phyloP scores from a whole-genome alignment of 345 rosid genomes.

The Moringa oleifera region DNA sequence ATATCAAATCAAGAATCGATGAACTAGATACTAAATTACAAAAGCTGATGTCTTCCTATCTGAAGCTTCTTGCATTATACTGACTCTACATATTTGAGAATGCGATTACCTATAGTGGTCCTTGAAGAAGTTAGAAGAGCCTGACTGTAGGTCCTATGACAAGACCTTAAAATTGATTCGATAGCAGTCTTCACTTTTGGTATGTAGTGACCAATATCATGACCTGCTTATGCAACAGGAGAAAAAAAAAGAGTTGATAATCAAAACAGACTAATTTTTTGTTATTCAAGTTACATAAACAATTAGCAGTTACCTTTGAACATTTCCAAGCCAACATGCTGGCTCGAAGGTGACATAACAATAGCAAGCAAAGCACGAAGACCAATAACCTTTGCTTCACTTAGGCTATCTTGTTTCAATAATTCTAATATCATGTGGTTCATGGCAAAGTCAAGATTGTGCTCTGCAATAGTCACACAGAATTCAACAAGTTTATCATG shows the following conservation, averaged over 20 bases:
- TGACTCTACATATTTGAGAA: slow-evolving; percentile 4
- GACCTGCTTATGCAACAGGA: slow-evolving; percentile 47
- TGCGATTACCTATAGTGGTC: slow-evolving; percentile 66
- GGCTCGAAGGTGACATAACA: slow-evolving; percentile 86
- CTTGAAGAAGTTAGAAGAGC: slow-evolving; percentile 93
- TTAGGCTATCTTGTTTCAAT: slow-evolving; percentile 89
- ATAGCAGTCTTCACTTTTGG: slow-evolving; percentile 98
- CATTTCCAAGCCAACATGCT: slow-evolving; percentile 81
- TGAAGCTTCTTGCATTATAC: slow-evolving; percentile 6
- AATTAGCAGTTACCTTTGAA: slow-evolving; percentile 56
- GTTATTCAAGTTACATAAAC: slow-evolving; percentile 14
- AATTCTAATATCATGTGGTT: slow-evolving; percentile 96
- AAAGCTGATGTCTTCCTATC: neutral
- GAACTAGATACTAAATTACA: too few relatives aligned
- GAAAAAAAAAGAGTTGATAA: slow-evolving; percentile 11
- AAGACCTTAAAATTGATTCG: slow-evolving; percentile 87
- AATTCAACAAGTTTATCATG: slow-evolving; percentile 98
- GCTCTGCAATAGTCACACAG: slow-evolving; percentile 94
- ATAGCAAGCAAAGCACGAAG: slow-evolving; percentile 94
- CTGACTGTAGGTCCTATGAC: slow-evolving; percentile 75
- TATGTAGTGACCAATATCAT: slow-evolving; percentile 83
- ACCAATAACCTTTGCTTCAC: slow-evolving; percentile 97
- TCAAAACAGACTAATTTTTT: slow-evolving; percentile 10
- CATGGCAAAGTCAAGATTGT: slow-evolving; percentile 99
- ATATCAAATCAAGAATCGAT: neutral